Conservation (phyloP, 2,329 filamentous ascomycete species). For the Colletotrichum filicis region DNA sequence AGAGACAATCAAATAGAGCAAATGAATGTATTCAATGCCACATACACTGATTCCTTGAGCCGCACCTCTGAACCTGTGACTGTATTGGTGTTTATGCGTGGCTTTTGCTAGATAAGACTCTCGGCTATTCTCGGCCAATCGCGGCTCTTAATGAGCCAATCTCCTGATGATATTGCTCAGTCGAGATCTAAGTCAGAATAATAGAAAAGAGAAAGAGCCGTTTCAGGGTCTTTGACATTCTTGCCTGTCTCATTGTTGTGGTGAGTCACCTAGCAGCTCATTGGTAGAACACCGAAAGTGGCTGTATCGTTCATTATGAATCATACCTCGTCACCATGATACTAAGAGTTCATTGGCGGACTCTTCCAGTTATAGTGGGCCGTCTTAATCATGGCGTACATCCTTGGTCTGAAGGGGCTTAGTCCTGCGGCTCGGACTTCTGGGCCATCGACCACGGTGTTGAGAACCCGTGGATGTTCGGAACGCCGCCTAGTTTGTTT, state of each 20-base stretch:
- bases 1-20: not conserved
- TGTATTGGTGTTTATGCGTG: not conserved
- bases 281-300: not conserved
- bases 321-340: not conserved
- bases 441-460: not conserved
- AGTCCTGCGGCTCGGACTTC: not conserved
- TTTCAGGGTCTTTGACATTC: not conserved
- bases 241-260: not conserved
- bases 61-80: not conserved
- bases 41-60: not conserved
- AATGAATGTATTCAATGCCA: not conserved
- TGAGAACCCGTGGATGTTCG: not conserved
- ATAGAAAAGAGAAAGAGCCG: not conserved
- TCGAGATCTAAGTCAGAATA: not conserved
- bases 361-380: not conserved
- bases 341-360: not conserved
- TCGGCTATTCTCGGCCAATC: not conserved
- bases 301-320: slow-evolving; percentile 10
- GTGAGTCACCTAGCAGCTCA: not conserved
- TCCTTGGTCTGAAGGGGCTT: not conserved
- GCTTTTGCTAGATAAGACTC: not conserved
- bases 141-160: not conserved
- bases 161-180: not conserved
- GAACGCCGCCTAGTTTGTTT: not conserved
- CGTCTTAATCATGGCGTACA: not conserved